Conservation (phyloP, 306 rosid genomes). For the Luffa acutangula region DNA sequence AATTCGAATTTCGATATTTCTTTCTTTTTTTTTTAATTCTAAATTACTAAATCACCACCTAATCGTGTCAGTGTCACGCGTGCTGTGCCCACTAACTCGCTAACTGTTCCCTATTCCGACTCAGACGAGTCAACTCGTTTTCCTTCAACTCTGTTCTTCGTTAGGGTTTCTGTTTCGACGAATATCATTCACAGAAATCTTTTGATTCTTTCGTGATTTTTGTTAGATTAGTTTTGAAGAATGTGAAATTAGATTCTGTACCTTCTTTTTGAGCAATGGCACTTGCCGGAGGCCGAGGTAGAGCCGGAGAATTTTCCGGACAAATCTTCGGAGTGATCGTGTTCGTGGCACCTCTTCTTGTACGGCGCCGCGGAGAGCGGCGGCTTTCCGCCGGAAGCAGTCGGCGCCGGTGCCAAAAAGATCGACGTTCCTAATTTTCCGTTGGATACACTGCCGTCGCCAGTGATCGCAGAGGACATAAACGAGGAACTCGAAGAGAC, state of each 20-base stretch:
- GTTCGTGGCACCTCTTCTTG: constrained; percentile 70
- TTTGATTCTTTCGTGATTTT: background rate
- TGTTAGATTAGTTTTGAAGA: background rate
- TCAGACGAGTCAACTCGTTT: background rate
- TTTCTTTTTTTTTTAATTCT: background rate
- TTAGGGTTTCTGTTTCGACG: background rate
- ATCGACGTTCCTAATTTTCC: constrained; percentile 64
- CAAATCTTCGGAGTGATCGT: constrained; percentile 40
- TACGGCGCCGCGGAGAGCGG: constrained; percentile 34
- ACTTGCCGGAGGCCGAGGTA: constrained; percentile 38
- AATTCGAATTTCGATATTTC: background rate
- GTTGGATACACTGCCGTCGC: constrained; percentile 80
- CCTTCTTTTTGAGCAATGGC: constrained; percentile 89
- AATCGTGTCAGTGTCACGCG: constrained; percentile 32
- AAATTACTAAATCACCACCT: constrained; percentile 9
- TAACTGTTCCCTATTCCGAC: background rate
- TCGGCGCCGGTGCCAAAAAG: constrained; percentile 29
- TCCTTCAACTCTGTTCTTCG: background rate
- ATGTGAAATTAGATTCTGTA: constrained; percentile 13
- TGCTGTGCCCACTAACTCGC: constrained; percentile 15
- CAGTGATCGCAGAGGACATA: constrained; percentile 82
- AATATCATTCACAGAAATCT: background rate
- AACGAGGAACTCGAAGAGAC: constrained; percentile 80
- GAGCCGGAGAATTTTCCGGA: constrained; percentile 58
- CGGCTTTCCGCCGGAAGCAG: constrained; percentile 50